Base-by-base conservation (phyloP, 768 basidiomycete genomes). In the Epithele typhae region DNA sequence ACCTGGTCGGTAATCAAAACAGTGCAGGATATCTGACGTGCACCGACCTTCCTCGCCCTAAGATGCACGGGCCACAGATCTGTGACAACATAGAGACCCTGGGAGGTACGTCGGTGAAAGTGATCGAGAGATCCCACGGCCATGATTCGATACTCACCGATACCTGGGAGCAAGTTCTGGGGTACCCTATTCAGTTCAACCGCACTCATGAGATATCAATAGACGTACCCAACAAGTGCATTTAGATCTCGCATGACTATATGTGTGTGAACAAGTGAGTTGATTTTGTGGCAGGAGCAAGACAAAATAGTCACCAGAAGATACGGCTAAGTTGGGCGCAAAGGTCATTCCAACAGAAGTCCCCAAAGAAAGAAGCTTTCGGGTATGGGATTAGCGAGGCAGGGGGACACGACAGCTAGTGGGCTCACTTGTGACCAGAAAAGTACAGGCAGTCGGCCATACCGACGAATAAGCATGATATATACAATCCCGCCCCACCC, bases 391-490 rank as follows among this genome's bases (percentile, higher is more conserved):
- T n/a, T n/a, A n/a, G n/a, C n/a, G n/a, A n/a, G n/a, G n/a, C n/a
- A n/a, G n/a, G n/a, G n/a, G n/a, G n/a, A n/a, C n/a, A n/a, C n/a
- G n/a, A n/a, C n/a, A n/a, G n/a, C n/a, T n/a, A n/a, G 6, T 18
- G 6, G 18, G 7, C 6, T 15, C 17, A 84, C 50, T 78, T 81
- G 40, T 0, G 80, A 79, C 84, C 84, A 87, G 65, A 84, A 84
- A 23, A 87, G 62, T 12, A 84, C 66, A 0, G 82, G 81, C 1
- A 87, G 71, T 30, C 84, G 75, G 8, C 84, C 84, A 42, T 65
- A 73, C n/a, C 79, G 75, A 32, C 81, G 71, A 57, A 84, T 77
- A 19, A 82, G 59, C 66, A 83, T 78, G 10, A 82, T 78, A 14
- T 74, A 73, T 47, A 77, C 66, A 14, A 81, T 43, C 17, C 78